Evolutionary conservation across 2,329 filamentous ascomycete species (phyloP), one percentile per base, ranked within the genome.

Genomic region (Fusarium equiseti): DNA sequence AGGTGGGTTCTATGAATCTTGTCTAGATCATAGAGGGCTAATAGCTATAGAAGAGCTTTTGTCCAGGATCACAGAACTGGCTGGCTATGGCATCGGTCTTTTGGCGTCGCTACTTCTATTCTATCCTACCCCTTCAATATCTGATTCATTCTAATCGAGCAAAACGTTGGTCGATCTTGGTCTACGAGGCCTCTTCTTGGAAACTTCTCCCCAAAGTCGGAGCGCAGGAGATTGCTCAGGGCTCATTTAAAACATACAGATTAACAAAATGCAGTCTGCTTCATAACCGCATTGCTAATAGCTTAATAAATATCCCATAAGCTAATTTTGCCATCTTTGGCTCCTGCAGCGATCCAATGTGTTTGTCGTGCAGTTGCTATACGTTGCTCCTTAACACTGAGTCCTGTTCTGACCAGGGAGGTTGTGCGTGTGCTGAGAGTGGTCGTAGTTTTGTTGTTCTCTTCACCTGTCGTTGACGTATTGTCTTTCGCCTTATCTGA

Each of bases 321-420:
- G 77, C 94, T 97, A 68, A 98, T 89, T 79, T 97, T 97, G 20
- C 95, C 96, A 82, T 98, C 96, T 79, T 98, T 99, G 59, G 93
- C 92, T 3, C 96, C 96, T 2, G 90, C 93, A 20, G 92, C 96
- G 54, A 98, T 79, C 95, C 95, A 98, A 79, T 98, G 95, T 26
- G 91, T 91, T 53, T 83, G 84, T 75, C 88, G 90, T 13, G 91
- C 90, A 73, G 89, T 90, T 38, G 83, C 83, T 24, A 89, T 83
- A 59, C 93, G 85, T 70, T 89, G 87, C 38, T 90, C 87, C 63
- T 89, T 91, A 52, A 94, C 88, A 12, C 72, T 79, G 46, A 70
- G 57, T 3, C 63, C 64, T 10, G 50, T 48, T 6, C 45, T 60
- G 6, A 54, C 16, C n/a, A 75, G 49, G n/a, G 61, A 40, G 5